A percentile compares a stretch with the other conserved stretches of the same genome.
Conservation (phyloP, 306 rosid genomes). For the Leucaena leucocephala region DNA sequence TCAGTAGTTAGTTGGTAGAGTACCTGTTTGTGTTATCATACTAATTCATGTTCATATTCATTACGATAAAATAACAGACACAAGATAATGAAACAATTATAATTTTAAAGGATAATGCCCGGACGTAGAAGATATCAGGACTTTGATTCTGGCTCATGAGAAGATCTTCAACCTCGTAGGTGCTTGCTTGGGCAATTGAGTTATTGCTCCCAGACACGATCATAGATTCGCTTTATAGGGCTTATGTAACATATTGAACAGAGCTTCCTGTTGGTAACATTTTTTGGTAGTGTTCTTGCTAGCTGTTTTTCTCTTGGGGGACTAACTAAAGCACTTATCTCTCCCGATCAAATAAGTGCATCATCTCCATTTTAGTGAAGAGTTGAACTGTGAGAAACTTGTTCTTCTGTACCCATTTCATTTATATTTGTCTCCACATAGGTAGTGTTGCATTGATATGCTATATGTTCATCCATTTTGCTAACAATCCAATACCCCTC, state of each 20-base stretch:
- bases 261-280: neutral
- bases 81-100: neutral
- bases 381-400: neutral
- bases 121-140: neutral
- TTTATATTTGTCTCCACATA: constrained; percentile 5
- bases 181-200: neutral
- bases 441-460: neutral
- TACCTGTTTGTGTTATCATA: neutral
- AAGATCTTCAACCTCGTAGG: neutral
- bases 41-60: neutral
- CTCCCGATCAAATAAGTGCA: neutral
- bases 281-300: neutral
- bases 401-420: neutral
- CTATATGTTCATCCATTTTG: neutral
- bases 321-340: neutral
- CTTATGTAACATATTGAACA: no score
- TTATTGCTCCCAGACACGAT: neutral
- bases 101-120: neutral
- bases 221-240: neutral
- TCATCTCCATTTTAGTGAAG: neutral
- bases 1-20: neutral
- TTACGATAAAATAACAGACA: neutral
- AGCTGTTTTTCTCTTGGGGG: neutral
- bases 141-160: neutral
- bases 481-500: neutral